Base-by-base conservation (phyloP, 2,329 filamentous ascomycete genomes). In the Monosporascus ibericus region DNA sequence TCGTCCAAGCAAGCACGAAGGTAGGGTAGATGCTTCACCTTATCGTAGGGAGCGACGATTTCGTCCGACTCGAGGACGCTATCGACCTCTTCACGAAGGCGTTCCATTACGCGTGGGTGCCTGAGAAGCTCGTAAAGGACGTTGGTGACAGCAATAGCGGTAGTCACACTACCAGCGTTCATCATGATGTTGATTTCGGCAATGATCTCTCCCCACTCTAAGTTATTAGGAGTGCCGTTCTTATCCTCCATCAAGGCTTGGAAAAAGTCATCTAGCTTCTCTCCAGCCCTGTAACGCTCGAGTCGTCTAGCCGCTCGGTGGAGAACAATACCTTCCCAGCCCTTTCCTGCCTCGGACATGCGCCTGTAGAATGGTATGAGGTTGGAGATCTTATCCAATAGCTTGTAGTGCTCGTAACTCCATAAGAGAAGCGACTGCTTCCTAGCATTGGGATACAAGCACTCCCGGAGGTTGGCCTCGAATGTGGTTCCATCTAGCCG, bases 181-280 rank as follows among this genome's bases (percentile, higher is more conserved):
- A 74, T 73, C 72, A 82, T 81, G 61, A 75, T 79, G 44, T 63
- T 70, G 24, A 80, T 68, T 58, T 84, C 80, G 14, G 80, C 78
- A 0, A 80, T 73, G 7, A 83, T 76, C 63, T 85, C 81, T 24
- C 80, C 80, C 72, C 72, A 80, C 54, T 81, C 76, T 1, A 84
- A 72, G 38, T 72, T 65, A 38, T 68, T 67, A 1, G 71, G 64
- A 3, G 64, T 62, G 17, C 67, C 73, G 18, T 71, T 67, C 50
- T 69, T 73, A 48, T 74, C 69, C 9, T 75, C 75, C 76, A 84
- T 79, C 5, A 84, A 62, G 1, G 72, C 71, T 49, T 75, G 70
- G 68, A 84, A 82, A 65, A 84, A 83, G 58, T 84, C 81, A 44
- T 80, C 75, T 0, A 83, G 70, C 54, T 76, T 77, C 63, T 84